A percentile compares a stretch with the other conserved stretches of the same genome.
phyloP scores from a whole-genome alignment of 352 stramenopile species.

The Phytophthora boehmeriae region DNA sequence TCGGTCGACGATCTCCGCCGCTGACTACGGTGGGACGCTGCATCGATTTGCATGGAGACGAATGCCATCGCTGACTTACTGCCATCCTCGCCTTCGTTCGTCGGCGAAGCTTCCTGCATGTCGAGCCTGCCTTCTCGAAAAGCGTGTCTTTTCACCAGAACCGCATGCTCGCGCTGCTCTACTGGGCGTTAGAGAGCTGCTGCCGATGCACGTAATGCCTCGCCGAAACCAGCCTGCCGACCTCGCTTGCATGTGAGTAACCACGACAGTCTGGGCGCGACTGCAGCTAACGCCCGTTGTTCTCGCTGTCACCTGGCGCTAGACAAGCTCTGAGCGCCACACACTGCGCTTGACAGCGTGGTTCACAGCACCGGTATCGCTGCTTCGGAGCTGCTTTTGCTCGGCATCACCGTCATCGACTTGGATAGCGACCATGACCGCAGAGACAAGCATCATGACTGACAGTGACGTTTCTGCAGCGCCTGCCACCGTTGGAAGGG shows the following conservation, averaged over 20 bases:
- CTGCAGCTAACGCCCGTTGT: neutral
- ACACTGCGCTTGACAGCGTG: slow-evolving; percentile 7
- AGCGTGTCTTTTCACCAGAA: slow-evolving; percentile 6
- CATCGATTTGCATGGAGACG: slow-evolving; percentile 1
- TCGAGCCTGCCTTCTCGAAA: neutral
- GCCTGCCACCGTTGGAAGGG: slow-evolving; percentile 8
- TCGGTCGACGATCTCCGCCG: neutral
- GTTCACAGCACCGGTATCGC: slow-evolving; percentile 6
- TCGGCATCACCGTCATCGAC: too few species aligned
- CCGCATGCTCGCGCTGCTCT: neutral
- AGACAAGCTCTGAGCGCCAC: slow-evolving; percentile 15
- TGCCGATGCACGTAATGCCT: neutral
- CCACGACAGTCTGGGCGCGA: neutral
- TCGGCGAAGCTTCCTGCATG: neutral
- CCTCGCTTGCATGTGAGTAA: neutral
- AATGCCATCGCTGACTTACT: neutral
- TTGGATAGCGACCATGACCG: slow-evolving; percentile 1
- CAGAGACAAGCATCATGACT: slow-evolving; percentile 12
- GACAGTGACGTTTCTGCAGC: slow-evolving; percentile 5
- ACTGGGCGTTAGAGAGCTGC: neutral
- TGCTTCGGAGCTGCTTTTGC: slow-evolving; percentile 2
- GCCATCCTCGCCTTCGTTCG: neutral
- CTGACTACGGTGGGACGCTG: neutral
- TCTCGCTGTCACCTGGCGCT: slow-evolving; percentile 3
- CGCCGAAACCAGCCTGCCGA: neutral